Conservation (phyloP, 176 grass and related monocot species). For the Guadua angustifolia region DNA sequence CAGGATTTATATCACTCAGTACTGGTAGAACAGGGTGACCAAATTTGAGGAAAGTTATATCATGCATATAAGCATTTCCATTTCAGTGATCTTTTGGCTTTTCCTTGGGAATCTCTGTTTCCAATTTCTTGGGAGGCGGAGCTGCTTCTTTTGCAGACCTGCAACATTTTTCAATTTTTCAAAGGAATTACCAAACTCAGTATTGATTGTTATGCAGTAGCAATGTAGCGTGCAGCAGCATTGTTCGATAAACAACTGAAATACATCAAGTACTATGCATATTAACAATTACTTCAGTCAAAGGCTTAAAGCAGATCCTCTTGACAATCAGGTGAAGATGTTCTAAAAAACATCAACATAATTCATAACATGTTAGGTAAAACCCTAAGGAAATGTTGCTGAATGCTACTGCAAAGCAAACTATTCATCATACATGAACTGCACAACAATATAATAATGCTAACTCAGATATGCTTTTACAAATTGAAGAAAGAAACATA, state of each 20-base stretch:
- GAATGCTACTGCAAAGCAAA: not conserved
- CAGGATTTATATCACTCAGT: conserved; percentile 10
- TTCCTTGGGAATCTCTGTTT: conserved; percentile 46
- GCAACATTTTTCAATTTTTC: not conserved
- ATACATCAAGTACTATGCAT: not conserved
- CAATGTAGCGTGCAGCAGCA: not conserved
- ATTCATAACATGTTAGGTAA: not conserved
- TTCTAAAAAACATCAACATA: not conserved
- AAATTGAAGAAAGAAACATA: not conserved
- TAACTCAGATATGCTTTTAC: not conserved
- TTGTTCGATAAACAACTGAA: not conserved
- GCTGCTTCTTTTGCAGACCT: conserved; percentile 54
- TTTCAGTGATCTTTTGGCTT: conserved; percentile 49
- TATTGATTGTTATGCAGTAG: not conserved
- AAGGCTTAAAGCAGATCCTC: not conserved
- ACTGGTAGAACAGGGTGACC: not conserved
- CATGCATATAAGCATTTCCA: conserved; percentile 28
- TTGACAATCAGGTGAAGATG: not conserved
- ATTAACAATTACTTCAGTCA: not conserved
- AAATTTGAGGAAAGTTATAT: conserved; percentile 5
- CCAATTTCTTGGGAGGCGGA: conserved; percentile 47
- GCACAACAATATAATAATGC: not conserved
- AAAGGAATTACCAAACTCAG: not conserved
- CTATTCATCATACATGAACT: not conserved
- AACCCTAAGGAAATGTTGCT: not conserved